phyloP scores from a whole-genome alignment of 805 yeast species.

The Wickerhamomyces bovis region DNA sequence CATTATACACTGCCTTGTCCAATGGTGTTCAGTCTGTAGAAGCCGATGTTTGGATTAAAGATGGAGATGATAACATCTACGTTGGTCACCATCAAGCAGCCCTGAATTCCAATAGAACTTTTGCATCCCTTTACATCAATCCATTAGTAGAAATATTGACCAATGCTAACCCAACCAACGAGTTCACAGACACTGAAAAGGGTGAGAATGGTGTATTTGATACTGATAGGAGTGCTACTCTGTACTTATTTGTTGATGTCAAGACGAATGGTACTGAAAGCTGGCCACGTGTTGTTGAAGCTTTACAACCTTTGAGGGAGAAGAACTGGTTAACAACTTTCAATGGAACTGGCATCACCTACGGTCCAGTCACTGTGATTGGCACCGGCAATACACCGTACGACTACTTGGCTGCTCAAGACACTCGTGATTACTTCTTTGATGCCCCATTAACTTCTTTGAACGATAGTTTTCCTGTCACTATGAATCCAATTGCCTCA shows the following conservation, averaged over 20 bases:
- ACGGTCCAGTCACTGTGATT: constrained; percentile 58
- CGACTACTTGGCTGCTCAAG: constrained; percentile 27
- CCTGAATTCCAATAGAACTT: constrained; percentile 40
- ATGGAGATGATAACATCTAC: constrained; percentile 34
- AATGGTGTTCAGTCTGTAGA: constrained; percentile 56
- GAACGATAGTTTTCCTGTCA: constrained; percentile 20
- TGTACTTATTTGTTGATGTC: constrained; percentile 61
- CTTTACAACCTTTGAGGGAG: constrained; percentile 46
- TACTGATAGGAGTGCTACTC: constrained; percentile 41
- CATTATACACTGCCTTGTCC: constrained; percentile 50
- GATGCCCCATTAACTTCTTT: constrained; percentile 43
- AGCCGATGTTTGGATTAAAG: constrained; percentile 55
- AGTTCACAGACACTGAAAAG: constrained; percentile 10
- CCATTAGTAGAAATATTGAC: constrained; percentile 46
- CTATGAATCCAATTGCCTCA: constrained; percentile 36
- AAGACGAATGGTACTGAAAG: constrained; percentile 46
- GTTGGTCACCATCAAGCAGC: constrained; percentile 60
- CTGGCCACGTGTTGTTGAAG: constrained; percentile 41
- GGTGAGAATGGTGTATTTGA: constrained; percentile 37
- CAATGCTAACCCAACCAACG: constrained; percentile 35
- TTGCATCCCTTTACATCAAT: constrained; percentile 47
- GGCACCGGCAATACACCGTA: constrained; percentile 67
- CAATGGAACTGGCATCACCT: constrained; percentile 28
- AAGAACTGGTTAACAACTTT: constrained; percentile 46
- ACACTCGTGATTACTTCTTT: constrained; percentile 34